These are phyloP conservation scores for Amesomyces nigricolor DNA, from an alignment of 2,329 filamentous ascomycete genomes.

Conservation along the genomic window DNA sequence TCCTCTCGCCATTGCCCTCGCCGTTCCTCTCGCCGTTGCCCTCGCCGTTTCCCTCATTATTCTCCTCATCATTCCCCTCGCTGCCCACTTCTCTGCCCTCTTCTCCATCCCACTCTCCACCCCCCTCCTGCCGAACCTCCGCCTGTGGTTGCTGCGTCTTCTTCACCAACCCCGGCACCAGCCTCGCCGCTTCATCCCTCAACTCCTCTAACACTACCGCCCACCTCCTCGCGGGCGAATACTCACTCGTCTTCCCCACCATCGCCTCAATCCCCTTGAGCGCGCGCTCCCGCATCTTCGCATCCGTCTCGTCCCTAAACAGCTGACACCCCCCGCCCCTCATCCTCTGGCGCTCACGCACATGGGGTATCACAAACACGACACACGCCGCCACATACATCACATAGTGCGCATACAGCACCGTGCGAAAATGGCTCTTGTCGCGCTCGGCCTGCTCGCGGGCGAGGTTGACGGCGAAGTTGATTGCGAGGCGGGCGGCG, in stretches of 20 bases:
- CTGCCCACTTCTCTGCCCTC: too few species aligned
- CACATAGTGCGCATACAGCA: constrained; percentile 21
- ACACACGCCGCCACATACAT: constrained; percentile 15
- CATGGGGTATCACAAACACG: constrained; percentile 16
- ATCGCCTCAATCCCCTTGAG: constrained; percentile 13
- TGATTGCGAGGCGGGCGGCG: constrained; percentile 39
- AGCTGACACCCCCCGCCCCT: neutral
- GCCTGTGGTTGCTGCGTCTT: too few species aligned
- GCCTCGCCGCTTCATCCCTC: constrained; percentile 14
- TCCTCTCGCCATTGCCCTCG: neutral
- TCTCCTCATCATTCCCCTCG: too few species aligned
- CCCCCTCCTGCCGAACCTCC: too few species aligned
- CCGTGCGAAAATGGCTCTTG: constrained; percentile 19
- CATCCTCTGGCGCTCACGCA: constrained; percentile 16
- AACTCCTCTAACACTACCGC: constrained; percentile 22
- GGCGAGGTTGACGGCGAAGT: constrained; percentile 4
- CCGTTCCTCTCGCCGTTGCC: too few species aligned
- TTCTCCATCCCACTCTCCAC: too few species aligned
- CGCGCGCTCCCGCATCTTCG: constrained; percentile 11
- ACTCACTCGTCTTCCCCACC: constrained; percentile 6
- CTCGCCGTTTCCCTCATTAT: neutral
- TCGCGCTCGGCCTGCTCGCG: constrained; percentile 16
- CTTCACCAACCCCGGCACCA: neutral
- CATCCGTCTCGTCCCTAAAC: constrained; percentile 9
- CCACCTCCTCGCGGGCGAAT: constrained; percentile 18